Conservation (phyloP, 23 red algal species). For the Gracilaria vermiculophylla region DNA sequence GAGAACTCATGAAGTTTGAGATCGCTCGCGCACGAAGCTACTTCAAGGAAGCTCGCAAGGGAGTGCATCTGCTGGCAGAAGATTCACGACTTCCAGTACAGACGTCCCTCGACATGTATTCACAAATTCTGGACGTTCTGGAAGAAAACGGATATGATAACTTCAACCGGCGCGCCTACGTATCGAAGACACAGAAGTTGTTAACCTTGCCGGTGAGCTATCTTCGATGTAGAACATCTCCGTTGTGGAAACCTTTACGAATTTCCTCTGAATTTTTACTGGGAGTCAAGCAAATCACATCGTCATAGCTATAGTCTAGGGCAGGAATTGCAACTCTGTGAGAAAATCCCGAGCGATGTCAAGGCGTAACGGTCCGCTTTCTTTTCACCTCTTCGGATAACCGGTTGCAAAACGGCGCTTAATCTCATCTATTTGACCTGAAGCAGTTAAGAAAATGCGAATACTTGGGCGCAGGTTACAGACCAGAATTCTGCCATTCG, state of each 20-base stretch:
- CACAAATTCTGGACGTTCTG: constrained; percentile 81
- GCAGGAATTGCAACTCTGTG: too few relatives aligned
- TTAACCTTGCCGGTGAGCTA: constrained; percentile 78
- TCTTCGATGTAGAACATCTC: constrained; percentile 20
- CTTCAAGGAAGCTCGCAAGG: constrained; percentile 76
- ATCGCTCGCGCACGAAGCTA: constrained; percentile 84
- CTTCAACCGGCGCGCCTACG: constrained; percentile 84
- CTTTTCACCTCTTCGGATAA: too few relatives aligned
- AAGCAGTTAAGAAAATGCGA: too few relatives aligned
- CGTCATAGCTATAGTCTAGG: neutral
- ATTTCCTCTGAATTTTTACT: constrained; percentile 15
- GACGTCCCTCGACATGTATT: constrained; percentile 94
- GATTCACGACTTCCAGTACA: constrained; percentile 89
- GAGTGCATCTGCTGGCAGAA: constrained; percentile 68
- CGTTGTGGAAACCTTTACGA: constrained; percentile 27
- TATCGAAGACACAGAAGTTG: constrained; percentile 75
- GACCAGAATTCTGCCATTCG: too few relatives aligned
- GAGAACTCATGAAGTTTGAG: constrained; percentile 92
- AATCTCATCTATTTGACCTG: constrained; percentile 1
- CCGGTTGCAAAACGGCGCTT: neutral
- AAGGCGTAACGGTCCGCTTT: neutral
- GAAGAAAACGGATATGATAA: constrained; percentile 98
- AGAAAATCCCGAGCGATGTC: too few relatives aligned
- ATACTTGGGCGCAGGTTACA: too few relatives aligned
- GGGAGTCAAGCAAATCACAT: constrained; percentile 8